Percentiles rank a stretch among this genome's conserved stretches.
Conservation (phyloP, 495 filamentous ascomycete genomes). For the Penicillium lividum region DNA sequence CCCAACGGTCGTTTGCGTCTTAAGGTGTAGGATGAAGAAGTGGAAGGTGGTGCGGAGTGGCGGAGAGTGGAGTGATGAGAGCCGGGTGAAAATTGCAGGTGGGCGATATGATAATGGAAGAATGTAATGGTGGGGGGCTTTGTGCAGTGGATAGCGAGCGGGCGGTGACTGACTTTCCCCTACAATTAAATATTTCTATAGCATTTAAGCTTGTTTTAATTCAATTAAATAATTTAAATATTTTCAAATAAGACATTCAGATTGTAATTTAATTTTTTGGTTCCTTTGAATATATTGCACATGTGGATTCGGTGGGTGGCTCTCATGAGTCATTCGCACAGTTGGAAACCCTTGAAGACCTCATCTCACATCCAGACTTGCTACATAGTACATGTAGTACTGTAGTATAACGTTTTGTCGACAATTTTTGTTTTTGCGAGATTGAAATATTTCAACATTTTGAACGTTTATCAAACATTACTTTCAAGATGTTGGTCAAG, state of each 20-base stretch:
- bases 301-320: not conserved
- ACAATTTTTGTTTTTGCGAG: not conserved
- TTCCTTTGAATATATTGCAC: not conserved
- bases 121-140: slow-evolving; percentile 36
- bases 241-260: not conserved
- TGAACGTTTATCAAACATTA: too few species aligned
- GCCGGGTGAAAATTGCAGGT: slow-evolving; percentile 45
- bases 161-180: slow-evolving; percentile 35
- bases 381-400: not conserved
- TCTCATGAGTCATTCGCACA: slow-evolving; percentile 5
- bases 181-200: slow-evolving; percentile 6
- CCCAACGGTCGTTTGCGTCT: not conserved
- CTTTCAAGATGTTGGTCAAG: too few species aligned
- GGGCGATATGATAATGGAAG: slow-evolving; percentile 46
- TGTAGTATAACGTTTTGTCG: not conserved
- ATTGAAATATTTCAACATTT: too few species aligned
- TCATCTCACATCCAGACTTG: not conserved
- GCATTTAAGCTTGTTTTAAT: too few species aligned
- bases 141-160: slow-evolving; percentile 50
- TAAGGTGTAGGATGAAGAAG: slow-evolving; percentile 12
- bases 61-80: slow-evolving; percentile 24
- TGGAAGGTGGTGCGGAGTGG: slow-evolving; percentile 16
- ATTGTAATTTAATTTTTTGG: not conserved
- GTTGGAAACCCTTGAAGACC: not conserved
- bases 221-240: too few species aligned